phyloP scores from a whole-genome alignment of 257 asterid species.

The Nicotiana undulata region DNA sequence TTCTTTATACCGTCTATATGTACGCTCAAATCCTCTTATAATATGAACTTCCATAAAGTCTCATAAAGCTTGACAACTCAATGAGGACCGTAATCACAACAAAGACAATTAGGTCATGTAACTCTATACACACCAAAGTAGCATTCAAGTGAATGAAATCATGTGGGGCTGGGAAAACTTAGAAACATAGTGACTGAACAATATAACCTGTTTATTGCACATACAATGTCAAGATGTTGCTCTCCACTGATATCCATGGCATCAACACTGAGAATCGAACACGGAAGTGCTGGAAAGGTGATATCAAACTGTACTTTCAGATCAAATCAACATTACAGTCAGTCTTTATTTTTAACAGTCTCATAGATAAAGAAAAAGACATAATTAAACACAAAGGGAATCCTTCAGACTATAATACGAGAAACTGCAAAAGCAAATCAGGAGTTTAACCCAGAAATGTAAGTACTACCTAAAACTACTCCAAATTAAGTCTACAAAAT shows the following conservation, averaged over 20 bases:
- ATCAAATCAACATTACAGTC: slow-evolving; percentile 20
- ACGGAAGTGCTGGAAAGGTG: slow-evolving; percentile 93
- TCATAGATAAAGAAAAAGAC: background rate
- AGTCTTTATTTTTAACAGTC: background rate
- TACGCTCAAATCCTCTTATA: too few species aligned
- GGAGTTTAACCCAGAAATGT: background rate
- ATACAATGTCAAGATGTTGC: slow-evolving; percentile 95
- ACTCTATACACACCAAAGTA: background rate
- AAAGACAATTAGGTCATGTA: background rate
- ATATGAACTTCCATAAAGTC: background rate
- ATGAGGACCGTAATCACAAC: background rate
- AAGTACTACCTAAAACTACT: background rate
- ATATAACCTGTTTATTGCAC: slow-evolving; percentile 20
- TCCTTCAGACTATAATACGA: background rate
- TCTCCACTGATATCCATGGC: slow-evolving; percentile 99
- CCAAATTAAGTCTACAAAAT: background rate
- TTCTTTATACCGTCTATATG: background rate
- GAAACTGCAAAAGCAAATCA: background rate
- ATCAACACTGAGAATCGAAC: slow-evolving; percentile 89
- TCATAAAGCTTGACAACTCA: background rate
- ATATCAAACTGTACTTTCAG: slow-evolving; percentile 88
- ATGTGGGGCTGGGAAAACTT: background rate
- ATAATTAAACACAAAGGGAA: background rate
- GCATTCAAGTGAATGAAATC: background rate
- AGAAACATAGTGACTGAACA: background rate